A percentile compares a stretch with the other conserved stretches of the same genome.
Evolutionary conservation across 2,329 filamentous ascomycete genomes (phyloP).

Genomic region (Xylogone sp.): DNA sequence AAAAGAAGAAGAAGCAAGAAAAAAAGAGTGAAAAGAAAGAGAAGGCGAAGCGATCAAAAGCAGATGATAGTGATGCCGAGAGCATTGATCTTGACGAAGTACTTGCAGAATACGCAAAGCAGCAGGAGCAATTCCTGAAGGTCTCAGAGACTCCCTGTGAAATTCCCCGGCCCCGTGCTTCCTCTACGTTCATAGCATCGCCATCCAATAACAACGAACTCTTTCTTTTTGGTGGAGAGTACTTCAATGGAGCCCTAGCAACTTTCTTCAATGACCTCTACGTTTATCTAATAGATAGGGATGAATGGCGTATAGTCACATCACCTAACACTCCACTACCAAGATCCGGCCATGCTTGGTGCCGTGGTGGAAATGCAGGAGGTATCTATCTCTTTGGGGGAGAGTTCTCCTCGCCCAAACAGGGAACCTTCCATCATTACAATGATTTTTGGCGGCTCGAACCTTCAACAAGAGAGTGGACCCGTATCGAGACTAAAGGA

Average conservation of each 20-base stretch:
- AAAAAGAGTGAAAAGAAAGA: slow-evolving; percentile 87
- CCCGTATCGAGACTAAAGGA: slow-evolving; percentile 74
- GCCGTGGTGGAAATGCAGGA: slow-evolving; percentile 74
- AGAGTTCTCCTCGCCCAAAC: slow-evolving; percentile 94
- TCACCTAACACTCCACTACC: slow-evolving; percentile 89
- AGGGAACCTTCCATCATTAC: slow-evolving; percentile 98
- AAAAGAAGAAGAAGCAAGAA: slow-evolving; percentile 74
- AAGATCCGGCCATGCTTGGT: slow-evolving; percentile 92
- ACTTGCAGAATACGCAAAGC: slow-evolving; percentile 85
- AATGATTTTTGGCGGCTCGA: slow-evolving; percentile 97
- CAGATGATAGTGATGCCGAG: slow-evolving; percentile 82
- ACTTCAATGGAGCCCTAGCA: slow-evolving; percentile 87
- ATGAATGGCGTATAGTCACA: slow-evolving; percentile 88
- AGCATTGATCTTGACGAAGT: slow-evolving; percentile 92
- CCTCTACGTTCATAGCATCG: slow-evolving; percentile 77
- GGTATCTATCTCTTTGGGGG: slow-evolving; percentile 92
- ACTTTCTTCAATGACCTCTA: slow-evolving; percentile 65
- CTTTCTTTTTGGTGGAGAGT: slow-evolving; percentile 91
- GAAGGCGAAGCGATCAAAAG: slow-evolving; percentile 65
- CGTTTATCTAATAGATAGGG: slow-evolving; percentile 73
- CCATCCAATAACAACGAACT: slow-evolving; percentile 85
- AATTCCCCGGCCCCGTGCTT: slow-evolving; percentile 75
- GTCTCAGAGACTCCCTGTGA: slow-evolving; percentile 76
- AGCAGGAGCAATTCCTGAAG: slow-evolving; percentile 92
- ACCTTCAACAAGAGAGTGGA: slow-evolving; percentile 82